Base-by-base conservation (phyloP, 495 filamentous ascomycete genomes). In the Podospora appendiculata region DNA sequence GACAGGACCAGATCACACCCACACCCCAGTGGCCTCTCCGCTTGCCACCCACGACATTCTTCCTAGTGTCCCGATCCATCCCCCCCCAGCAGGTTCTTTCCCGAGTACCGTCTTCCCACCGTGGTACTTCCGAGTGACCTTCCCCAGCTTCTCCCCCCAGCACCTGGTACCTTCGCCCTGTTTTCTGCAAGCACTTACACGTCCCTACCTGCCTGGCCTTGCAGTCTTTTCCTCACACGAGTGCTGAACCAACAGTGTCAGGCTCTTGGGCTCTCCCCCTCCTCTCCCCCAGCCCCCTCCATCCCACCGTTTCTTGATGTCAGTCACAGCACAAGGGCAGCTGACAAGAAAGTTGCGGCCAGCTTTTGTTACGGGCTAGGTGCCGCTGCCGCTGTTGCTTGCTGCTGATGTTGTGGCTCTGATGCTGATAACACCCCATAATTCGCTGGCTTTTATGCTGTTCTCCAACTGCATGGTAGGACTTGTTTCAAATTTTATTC, bases 401-500 rank as follows among this genome's bases (percentile, higher is more conserved):
- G n/a, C 51, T 51, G 54, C 43, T 36, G 50, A 47, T 48, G 39
- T 47, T 57, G 44, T 34, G 38, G 18, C 33, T 47, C 33, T 58
- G 53, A 8, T 45, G 19, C 19, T 9, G 43, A 36, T 32, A 54
- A 51, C 47, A 47, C 36, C 36, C 59, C 62, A 60, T 63, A 59
- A 65, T 63, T 70, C 63, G 66, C 64, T 66, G 72, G 63, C 62
- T 66, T 69, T 70, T 65, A 72, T 74, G 70, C 66, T 66, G 55
- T 62, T 63, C 57, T 64, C 70, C 73, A 69, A 60, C 67, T 64
- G 70, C 68, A 70, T 69, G 72, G 72, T 70, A 69, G 59, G 65
- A 60, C 58, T 63, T 64, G 70, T 75, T 77, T 77, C 71, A 75
- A 59, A 65, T 68, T 68, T 62, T 62, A 62, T 67, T 70, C 63